These are phyloP conservation scores for Yamadazyma kitorensis DNA, from an alignment of 805 yeast genomes.

Conservation along the genomic window DNA sequence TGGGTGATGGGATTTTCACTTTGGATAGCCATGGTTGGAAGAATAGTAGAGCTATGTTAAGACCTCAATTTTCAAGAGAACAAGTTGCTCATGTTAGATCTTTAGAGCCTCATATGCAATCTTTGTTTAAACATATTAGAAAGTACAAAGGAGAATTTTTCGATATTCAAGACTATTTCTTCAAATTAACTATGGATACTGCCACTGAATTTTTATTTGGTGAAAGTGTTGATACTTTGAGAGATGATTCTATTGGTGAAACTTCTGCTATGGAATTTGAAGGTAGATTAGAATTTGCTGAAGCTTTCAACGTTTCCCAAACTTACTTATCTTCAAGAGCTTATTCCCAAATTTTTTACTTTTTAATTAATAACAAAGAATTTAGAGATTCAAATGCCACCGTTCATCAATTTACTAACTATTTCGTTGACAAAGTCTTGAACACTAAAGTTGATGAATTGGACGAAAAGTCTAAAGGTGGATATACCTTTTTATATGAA, in stretches of 20 bases:
- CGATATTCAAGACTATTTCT: constrained; percentile 34
- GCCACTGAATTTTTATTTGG: constrained; percentile 44
- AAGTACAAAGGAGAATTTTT: constrained; percentile 21
- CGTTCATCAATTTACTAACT: constrained; percentile 32
- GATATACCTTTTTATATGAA: constrained; percentile 47
- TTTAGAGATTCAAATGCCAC: constrained; percentile 22
- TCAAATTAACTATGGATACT: constrained; percentile 36
- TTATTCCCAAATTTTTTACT: constrained; percentile 27
- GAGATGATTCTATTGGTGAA: constrained; percentile 26
- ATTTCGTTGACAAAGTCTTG: constrained; percentile 39
- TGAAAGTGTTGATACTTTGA: constrained; percentile 29
- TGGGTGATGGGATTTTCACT: constrained; percentile 40
- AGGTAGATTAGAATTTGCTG: constrained; percentile 31
- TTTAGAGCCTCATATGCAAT: constrained; percentile 30
- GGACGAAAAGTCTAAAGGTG: constrained; percentile 28
- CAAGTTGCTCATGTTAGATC: constrained; percentile 33
- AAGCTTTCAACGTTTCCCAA: constrained; percentile 33
- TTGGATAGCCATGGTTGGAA: constrained; percentile 40
- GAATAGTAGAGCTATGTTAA: constrained; percentile 32
- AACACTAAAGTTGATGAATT: constrained; percentile 27
- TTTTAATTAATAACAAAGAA: constrained; percentile 19
- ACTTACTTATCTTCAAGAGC: constrained; percentile 33
- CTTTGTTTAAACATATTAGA: constrained; percentile 23
- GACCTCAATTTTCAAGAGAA: constrained; percentile 40
- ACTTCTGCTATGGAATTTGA: constrained; percentile 24